Conservation (phyloP, 2,329 filamentous ascomycete genomes). For the Pseudocercospora fijiensis region DNA sequence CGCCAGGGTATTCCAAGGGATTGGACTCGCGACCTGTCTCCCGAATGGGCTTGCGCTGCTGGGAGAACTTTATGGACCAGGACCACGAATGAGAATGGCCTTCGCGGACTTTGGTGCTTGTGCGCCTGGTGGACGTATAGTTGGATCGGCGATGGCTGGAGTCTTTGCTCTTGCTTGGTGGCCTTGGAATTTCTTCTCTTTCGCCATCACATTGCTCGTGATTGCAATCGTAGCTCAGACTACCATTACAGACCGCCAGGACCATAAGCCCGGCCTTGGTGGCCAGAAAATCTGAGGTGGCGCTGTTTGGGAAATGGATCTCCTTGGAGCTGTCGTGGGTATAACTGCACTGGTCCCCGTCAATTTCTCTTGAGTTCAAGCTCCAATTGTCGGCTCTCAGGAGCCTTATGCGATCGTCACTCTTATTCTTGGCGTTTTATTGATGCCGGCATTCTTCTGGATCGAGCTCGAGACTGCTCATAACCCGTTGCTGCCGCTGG, state of each 20-base stretch:
- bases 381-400: slow-evolving; percentile 34
- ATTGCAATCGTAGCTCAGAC: slow-evolving; percentile 26
- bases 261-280: slow-evolving; percentile 22
- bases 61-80: slow-evolving; percentile 36
- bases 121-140: slow-evolving; percentile 38
- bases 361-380: slow-evolving; percentile 38
- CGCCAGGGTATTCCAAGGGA: slow-evolving; percentile 42
- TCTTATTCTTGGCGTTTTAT: slow-evolving; percentile 30
- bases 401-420: slow-evolving; percentile 31
- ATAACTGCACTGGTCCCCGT: slow-evolving; percentile 34
- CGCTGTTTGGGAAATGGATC: slow-evolving; percentile 27
- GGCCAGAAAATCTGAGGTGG: slow-evolving; percentile 20
- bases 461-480: slow-evolving; percentile 28
- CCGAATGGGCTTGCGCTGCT: slow-evolving; percentile 42
- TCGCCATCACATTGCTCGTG: slow-evolving; percentile 22
- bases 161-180: slow-evolving; percentile 39
- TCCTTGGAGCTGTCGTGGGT: slow-evolving; percentile 31
- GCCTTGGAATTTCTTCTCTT: slow-evolving; percentile 32
- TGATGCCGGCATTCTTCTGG: slow-evolving; percentile 33
- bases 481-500: slow-evolving; percentile 30
- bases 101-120: slow-evolving; percentile 41
- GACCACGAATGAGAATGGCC: slow-evolving; percentile 41
- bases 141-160: slow-evolving; percentile 36
- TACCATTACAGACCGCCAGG: slow-evolving; percentile 30
- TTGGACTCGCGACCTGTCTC: slow-evolving; percentile 40